Conservation (phyloP, 176 grass and related monocot species). For the Rhynchospora tenuis region DNA sequence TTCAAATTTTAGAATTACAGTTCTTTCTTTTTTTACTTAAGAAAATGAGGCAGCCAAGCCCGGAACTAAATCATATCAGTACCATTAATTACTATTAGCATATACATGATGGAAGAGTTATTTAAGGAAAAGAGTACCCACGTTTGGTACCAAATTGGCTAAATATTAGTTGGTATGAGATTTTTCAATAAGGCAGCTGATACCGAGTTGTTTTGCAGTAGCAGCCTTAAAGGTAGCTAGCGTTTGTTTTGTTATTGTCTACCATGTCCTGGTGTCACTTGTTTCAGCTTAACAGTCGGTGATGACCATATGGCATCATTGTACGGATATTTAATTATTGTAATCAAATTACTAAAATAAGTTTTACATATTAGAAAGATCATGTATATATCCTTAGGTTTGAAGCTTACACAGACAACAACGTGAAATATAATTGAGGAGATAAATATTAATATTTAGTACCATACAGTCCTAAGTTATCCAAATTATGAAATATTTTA, state of each 20-base stretch:
- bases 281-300: neutral
- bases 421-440: neutral
- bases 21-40: neutral
- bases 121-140: neutral
- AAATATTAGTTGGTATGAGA: neutral
- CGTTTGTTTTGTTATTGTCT: too few species aligned
- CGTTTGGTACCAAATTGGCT: neutral
- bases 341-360: neutral
- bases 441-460: neutral
- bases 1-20: neutral
- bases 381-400: neutral
- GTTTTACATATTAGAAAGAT: neutral
- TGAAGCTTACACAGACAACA: neutral
- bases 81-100: neutral
- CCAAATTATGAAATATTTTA: neutral
- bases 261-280: too few species aligned
- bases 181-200: neutral
- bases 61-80: neutral
- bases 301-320: neutral
- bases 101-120: neutral
- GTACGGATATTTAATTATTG: neutral
- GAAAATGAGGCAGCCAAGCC: neutral
- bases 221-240: neutral
- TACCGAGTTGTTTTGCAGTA: neutral
- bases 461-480: neutral